phyloP scores from a whole-genome alignment of 2,329 filamentous ascomycete genomes.

The Claviceps sp. region DNA sequence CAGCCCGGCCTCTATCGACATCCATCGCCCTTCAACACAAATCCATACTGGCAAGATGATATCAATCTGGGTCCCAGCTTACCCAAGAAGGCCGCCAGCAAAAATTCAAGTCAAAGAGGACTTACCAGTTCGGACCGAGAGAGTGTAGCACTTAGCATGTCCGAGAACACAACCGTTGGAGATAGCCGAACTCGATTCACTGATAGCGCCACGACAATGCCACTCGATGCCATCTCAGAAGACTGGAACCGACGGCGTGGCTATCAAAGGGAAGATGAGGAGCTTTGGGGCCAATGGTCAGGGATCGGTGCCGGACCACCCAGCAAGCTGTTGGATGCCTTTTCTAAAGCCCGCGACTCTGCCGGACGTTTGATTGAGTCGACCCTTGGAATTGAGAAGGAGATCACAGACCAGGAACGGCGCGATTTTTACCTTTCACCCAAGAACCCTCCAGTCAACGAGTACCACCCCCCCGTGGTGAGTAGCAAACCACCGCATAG shows the following conservation, averaged over 20 bases:
- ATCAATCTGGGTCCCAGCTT: slow-evolving; percentile 68
- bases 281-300: slow-evolving; percentile 54
- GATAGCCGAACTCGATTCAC: slow-evolving; percentile 22
- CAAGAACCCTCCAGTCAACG: slow-evolving; percentile 64
- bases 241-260: slow-evolving; percentile 61
- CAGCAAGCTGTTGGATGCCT: slow-evolving; percentile 43
- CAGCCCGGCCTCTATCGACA: slow-evolving; percentile 66
- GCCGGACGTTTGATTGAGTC: slow-evolving; percentile 41
- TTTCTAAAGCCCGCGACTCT: slow-evolving; percentile 44
- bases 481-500: slow-evolving; percentile 57
- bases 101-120: slow-evolving; percentile 45
- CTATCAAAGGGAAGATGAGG: slow-evolving; percentile 80
- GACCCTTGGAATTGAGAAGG: slow-evolving; percentile 37
- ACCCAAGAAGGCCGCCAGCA: slow-evolving; percentile 47
- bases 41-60: slow-evolving; percentile 80
- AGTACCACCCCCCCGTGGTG: slow-evolving; percentile 74
- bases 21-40: slow-evolving; percentile 71
- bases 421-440: slow-evolving; percentile 48
- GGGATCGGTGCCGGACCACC: slow-evolving; percentile 27
- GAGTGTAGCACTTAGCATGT: slow-evolving; percentile 32
- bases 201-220: slow-evolving; percentile 15
- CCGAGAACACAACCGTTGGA: slow-evolving; percentile 23
- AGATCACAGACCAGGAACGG: slow-evolving; percentile 38
- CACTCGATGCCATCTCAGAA: slow-evolving; percentile 26
- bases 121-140: slow-evolving; percentile 44